Evolutionary conservation across 148 eudicot genomes (phyloP).

Genomic region (Rhododendron simsii): DNA sequence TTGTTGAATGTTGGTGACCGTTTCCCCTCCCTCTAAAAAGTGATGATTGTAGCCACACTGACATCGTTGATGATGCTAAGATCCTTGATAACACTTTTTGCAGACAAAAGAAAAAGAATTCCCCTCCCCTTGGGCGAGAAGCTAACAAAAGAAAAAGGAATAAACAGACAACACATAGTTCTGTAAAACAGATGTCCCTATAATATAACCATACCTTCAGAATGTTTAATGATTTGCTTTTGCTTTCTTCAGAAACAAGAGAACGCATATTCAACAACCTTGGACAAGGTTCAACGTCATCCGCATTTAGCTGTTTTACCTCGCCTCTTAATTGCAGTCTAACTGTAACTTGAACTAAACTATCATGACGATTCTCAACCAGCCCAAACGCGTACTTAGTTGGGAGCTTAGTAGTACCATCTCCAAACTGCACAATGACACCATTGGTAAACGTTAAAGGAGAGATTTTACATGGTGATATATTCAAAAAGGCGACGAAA

Average conservation of each 20-base stretch:
- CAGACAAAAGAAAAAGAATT: not conserved
- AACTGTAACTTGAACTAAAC: conserved; percentile 31
- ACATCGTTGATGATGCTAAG: not conserved
- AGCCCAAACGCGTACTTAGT: conserved; percentile 70
- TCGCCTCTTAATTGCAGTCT: conserved; percentile 68
- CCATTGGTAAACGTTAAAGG: conserved; percentile 1
- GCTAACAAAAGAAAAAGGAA: not conserved
- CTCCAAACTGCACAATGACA: conserved; percentile 50
- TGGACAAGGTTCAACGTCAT: conserved; percentile 32
- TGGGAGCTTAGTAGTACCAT: conserved; percentile 30
- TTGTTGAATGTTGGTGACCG: not conserved
- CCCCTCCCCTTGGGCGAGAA: too few species aligned
- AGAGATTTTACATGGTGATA: not conserved
- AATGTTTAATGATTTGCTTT: conserved; percentile 15
- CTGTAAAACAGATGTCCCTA: not conserved
- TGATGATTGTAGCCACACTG: not conserved
- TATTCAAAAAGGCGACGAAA: not conserved
- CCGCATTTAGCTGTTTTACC: conserved; percentile 35
- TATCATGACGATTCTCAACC: conserved; percentile 69
- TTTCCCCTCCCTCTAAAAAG: not conserved
- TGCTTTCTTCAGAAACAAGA: conserved; percentile 32
- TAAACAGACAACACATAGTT: not conserved
- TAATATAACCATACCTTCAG: conserved; percentile 52
- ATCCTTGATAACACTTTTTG: not conserved
- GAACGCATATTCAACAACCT: conserved; percentile 59